phyloP scores from a whole-genome alignment of 2,329 filamentous ascomycete genomes.

The Bipolaris victoriae region DNA sequence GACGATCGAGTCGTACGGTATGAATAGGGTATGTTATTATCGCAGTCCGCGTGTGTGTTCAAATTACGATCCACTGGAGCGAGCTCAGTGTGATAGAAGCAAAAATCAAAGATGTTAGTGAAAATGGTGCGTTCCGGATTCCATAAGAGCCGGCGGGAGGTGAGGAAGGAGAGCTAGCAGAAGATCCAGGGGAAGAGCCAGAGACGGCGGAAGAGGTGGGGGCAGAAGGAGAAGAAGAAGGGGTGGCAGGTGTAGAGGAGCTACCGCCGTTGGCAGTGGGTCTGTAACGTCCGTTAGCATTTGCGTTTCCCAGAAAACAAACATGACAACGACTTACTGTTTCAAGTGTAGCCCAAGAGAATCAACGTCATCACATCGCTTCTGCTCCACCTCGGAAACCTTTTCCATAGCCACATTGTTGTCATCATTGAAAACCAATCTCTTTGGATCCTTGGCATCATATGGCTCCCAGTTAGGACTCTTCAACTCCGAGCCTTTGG shows the following conservation, averaged over 20 bases:
- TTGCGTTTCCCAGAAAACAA: constrained; percentile 2
- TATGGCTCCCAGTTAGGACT: constrained; percentile 40
- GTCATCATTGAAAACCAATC: constrained; percentile 37
- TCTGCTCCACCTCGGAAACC: constrained; percentile 28
- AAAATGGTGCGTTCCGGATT: constrained; percentile 7
- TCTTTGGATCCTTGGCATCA: constrained; percentile 23
- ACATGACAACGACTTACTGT: constrained; percentile 34
- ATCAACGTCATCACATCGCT: constrained; percentile 33
- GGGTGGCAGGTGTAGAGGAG: not conserved
- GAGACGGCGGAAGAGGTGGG: not conserved
- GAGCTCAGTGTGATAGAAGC: constrained; percentile 11
- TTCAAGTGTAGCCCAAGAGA: constrained; percentile 37
- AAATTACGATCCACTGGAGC: constrained; percentile 22
- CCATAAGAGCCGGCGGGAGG: constrained; percentile 5
- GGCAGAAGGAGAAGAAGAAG: not conserved
- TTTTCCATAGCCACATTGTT: constrained; percentile 41
- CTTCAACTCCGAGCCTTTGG: constrained; percentile 22
- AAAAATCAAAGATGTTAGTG: constrained; percentile 11
- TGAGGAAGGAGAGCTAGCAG: not conserved
- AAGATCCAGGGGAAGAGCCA: not conserved
- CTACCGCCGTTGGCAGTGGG: not conserved
- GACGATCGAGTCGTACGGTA: not conserved
- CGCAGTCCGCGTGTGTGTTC: not conserved
- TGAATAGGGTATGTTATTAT: not conserved
- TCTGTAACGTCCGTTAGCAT: constrained; percentile 18